A percentile compares a stretch with the other conserved stretches of the same genome.
Evolutionary conservation across 2,329 filamentous ascomycete genomes (phyloP).

Genomic region (Madurella fahalii): DNA sequence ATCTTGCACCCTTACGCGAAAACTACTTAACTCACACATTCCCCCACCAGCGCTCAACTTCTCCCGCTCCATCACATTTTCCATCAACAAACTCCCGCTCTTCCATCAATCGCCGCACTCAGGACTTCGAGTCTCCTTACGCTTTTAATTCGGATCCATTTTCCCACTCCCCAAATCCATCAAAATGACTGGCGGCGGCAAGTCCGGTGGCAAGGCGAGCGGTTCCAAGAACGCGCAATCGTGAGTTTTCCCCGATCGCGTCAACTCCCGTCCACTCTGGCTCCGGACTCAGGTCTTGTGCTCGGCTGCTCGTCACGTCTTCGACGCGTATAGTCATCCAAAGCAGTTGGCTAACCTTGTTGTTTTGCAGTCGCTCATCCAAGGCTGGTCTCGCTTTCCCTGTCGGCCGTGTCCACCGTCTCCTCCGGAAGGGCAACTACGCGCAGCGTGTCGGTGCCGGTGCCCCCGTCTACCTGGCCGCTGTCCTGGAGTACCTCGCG

Average conservation of each 20-base stretch:
- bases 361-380: slow-evolving; percentile 74
- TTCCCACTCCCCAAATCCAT: slow-evolving; percentile 37
- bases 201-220: slow-evolving; percentile 99
- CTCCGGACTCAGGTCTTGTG: not conserved
- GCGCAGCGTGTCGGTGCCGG: slow-evolving; percentile 98
- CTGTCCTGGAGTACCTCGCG: slow-evolving; percentile 96
- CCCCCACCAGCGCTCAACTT: slow-evolving; percentile 40
- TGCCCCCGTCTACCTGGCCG: slow-evolving; percentile 94
- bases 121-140: slow-evolving; percentile 30
- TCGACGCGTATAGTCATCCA: slow-evolving; percentile 39
- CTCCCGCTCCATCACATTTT: slow-evolving; percentile 37
- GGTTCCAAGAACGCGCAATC: slow-evolving; percentile 99
- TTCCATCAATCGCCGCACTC: slow-evolving; percentile 24
- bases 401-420: slow-evolving; percentile 98
- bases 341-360: slow-evolving; percentile 35
- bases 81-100: slow-evolving; percentile 33
- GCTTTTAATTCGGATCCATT: slow-evolving; percentile 27
- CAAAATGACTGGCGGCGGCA: slow-evolving; percentile 99
- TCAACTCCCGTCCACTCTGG: too few species aligned
- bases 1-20: slow-evolving; percentile 42
- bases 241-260: slow-evolving; percentile 53
- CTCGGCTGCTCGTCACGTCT: not conserved
- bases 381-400: slow-evolving; percentile 99
- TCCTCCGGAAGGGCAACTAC: slow-evolving; percentile 98
- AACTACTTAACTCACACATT: slow-evolving; percentile 53